Evolutionary conservation across 2,329 filamentous ascomycete species (phyloP).

Genomic region (Botrytis sinoallii): DNA sequence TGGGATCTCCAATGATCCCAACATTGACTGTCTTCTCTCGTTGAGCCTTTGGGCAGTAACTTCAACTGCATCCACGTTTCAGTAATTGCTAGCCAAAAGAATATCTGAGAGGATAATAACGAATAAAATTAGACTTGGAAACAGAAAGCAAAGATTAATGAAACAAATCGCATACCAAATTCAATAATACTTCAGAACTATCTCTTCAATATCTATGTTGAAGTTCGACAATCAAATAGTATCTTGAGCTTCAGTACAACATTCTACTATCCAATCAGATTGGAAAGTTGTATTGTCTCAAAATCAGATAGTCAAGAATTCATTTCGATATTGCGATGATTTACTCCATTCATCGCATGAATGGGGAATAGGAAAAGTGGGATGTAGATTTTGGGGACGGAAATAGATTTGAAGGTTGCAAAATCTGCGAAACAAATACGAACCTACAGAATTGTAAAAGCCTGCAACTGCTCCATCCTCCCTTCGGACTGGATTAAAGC

Average conservation of each 20-base stretch:
- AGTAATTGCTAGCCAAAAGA: background rate
- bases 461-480: constrained; percentile 30
- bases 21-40: constrained; percentile 29
- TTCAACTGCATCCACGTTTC: constrained; percentile 22
- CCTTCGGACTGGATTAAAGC: constrained; percentile 31
- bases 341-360: background rate
- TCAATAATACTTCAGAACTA: background rate
- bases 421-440: background rate
- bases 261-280: background rate
- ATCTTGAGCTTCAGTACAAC: background rate
- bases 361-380: no score
- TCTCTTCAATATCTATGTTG: background rate
- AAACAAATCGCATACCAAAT: background rate
- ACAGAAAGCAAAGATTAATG: background rate
- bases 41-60: constrained; percentile 30
- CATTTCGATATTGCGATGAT: background rate
- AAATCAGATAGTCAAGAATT: background rate
- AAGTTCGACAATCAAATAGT: background rate
- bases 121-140: background rate
- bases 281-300: background rate
- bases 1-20: constrained; percentile 27
- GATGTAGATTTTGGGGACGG: background rate
- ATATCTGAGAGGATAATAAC: background rate
- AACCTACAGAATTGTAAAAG: constrained; percentile 28
- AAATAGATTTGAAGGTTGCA: background rate